Conservation (phyloP, 2,329 filamentous ascomycete species). For the Chrysoporthe puriensis region DNA sequence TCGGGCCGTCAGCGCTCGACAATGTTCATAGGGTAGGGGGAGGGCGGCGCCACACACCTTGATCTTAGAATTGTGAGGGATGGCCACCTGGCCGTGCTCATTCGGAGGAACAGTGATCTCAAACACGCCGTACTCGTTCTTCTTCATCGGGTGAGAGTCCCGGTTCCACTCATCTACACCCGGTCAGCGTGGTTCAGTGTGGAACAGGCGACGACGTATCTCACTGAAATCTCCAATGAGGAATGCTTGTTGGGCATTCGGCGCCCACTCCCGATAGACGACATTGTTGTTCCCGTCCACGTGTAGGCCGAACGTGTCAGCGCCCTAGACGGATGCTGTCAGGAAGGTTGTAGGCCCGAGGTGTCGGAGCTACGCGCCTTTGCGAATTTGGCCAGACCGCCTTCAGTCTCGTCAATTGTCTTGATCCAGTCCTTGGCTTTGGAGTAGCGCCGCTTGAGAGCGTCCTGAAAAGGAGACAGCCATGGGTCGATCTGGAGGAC, state of each 20-base stretch:
- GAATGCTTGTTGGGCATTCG: slow-evolving; percentile 81
- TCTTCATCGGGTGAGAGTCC: slow-evolving; percentile 83
- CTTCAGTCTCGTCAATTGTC: slow-evolving; percentile 79
- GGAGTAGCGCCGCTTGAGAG: slow-evolving; percentile 74
- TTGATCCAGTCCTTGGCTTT: slow-evolving; percentile 88
- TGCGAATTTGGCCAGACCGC: slow-evolving; percentile 89
- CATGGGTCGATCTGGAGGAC: slow-evolving; percentile 87
- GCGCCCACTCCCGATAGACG: slow-evolving; percentile 93
- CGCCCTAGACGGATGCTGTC: slow-evolving; percentile 61
- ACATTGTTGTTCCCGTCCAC: slow-evolving; percentile 83
- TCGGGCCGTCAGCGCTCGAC: slow-evolving; percentile 19
- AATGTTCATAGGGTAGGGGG: not conserved
- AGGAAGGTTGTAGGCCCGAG: slow-evolving; percentile 15
- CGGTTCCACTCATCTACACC: slow-evolving; percentile 80
- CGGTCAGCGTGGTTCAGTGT: slow-evolving; percentile 35
- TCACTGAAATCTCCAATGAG: slow-evolving; percentile 94
- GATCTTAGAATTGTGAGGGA: slow-evolving; percentile 92
- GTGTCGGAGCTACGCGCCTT: slow-evolving; percentile 55
- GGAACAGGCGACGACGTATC: slow-evolving; percentile 35
- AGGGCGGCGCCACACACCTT: slow-evolving; percentile 63
- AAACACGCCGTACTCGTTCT: slow-evolving; percentile 83
- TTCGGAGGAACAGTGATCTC: slow-evolving; percentile 76
- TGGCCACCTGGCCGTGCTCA: slow-evolving; percentile 71
- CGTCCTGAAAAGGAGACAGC: slow-evolving; percentile 81
- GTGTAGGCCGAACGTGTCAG: slow-evolving; percentile 84